Percentiles rank a stretch among this genome's conserved stretches.
Conservation (phyloP, 371 early-diverging fungal species). For the Mucor piriformis region DNA sequence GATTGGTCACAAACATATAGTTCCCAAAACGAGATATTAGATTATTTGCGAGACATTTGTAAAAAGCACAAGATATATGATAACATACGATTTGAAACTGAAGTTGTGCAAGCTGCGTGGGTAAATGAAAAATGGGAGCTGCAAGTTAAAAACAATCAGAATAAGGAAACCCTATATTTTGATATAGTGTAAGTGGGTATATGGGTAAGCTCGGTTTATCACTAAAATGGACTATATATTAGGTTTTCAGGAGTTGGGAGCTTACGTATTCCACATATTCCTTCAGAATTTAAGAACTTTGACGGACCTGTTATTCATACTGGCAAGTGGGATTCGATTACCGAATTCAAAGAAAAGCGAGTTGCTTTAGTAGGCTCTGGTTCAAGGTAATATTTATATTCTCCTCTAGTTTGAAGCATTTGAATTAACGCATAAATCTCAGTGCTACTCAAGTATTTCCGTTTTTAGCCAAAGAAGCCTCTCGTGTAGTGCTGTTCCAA, state of each 20-base stretch:
- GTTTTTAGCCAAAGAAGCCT: conserved; percentile 40
- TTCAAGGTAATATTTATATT: conserved; percentile 59
- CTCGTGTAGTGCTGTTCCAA: conserved; percentile 46
- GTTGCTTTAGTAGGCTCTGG: conserved; percentile 60
- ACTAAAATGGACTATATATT: not conserved
- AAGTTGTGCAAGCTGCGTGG: conserved; percentile 49
- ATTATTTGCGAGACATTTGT: conserved; percentile 47
- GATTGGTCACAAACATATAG: conserved; percentile 55
- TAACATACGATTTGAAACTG: conserved; percentile 51
- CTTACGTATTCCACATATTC: conserved; percentile 55
- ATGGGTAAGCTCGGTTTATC: not conserved
- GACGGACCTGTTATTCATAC: conserved; percentile 54
- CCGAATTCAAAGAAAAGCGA: conserved; percentile 54
- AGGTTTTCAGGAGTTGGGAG: conserved; percentile 44
- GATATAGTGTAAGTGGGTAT: not conserved
- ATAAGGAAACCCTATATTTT: conserved; percentile 4
- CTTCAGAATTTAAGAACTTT: conserved; percentile 51
- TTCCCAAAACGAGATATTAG: conserved; percentile 51
- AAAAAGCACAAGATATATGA: conserved; percentile 47
- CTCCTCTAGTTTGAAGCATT: no score
- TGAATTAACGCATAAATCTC: no score
- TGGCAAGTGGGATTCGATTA: conserved; percentile 47
- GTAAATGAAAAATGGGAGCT: conserved; percentile 43
- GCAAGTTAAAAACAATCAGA: conserved; percentile 35
- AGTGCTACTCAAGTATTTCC: conserved; percentile 56